These are phyloP conservation scores for Cutaneotrichosporon arboriforme DNA, from an alignment of 1,284 basidiomycete genomes.

Conservation along the genomic window DNA sequence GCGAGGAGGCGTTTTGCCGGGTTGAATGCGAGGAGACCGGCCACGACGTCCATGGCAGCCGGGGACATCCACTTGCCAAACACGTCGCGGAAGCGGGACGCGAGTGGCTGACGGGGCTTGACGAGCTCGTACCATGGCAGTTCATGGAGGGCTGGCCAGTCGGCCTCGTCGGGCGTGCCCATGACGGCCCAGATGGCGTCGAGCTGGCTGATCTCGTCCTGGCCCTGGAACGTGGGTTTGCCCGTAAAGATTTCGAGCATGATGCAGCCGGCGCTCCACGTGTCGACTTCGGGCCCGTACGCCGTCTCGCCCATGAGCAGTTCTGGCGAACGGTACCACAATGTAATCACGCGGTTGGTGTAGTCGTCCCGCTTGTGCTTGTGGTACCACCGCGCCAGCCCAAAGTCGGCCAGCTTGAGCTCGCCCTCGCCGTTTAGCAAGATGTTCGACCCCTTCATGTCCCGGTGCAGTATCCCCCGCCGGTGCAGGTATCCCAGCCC, in stretches of 20 bases:
- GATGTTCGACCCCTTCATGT: constrained; percentile 98
- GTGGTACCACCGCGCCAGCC: constrained; percentile 92
- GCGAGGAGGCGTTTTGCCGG: constrained; percentile 74
- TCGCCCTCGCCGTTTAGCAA: constrained; percentile 88
- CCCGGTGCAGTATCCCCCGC: constrained; percentile 92
- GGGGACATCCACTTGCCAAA: constrained; percentile 82
- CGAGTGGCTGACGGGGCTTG: constrained; percentile 65
- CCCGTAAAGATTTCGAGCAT: constrained; percentile 96
- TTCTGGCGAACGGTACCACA: constrained; percentile 98
- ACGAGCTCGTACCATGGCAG: constrained; percentile 99
- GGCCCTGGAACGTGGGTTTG: constrained; percentile 91
- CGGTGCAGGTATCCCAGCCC: constrained; percentile 92
- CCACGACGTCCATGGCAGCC: constrained; percentile 76
- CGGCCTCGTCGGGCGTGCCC: constrained; percentile 76
- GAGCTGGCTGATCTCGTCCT: constrained; percentile 94
- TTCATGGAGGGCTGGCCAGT: constrained; percentile 75
- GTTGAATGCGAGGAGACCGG: constrained; percentile 75
- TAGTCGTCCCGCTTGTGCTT: constrained; percentile 82
- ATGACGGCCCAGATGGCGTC: constrained; percentile 85
- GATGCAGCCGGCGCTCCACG: constrained; percentile 99
- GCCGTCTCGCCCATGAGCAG: constrained; percentile 91
- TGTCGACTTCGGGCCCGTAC: constrained; percentile 98
- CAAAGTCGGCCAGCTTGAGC: constrained; percentile 95
- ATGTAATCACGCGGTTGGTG: constrained; percentile 96
- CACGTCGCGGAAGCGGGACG: constrained; percentile 66